Percentiles rank a stretch among this genome's conserved stretches.
phyloP scores from a whole-genome alignment of 1,284 basidiomycete genomes.

The Xanthoconium separans region DNA sequence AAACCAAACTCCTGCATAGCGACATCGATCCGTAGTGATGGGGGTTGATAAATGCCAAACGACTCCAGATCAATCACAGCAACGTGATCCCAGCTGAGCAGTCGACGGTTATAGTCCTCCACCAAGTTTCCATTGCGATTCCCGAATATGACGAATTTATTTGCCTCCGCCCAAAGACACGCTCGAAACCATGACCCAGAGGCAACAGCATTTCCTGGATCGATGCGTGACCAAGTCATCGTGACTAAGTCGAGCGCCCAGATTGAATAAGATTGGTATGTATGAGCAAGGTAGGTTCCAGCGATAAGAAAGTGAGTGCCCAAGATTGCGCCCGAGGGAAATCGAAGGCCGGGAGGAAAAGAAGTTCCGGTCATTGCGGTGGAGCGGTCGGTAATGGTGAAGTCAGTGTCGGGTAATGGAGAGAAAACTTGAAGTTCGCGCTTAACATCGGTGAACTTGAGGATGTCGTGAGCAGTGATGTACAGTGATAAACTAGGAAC shows the following conservation, averaged over 20 bases:
- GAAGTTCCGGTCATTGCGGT: constrained; percentile 69
- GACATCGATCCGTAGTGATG: constrained; percentile 64
- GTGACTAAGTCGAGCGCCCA: constrained; percentile 83
- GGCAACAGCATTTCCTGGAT: constrained; percentile 75
- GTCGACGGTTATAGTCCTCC: constrained; percentile 86
- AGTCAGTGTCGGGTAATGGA: constrained; percentile 70
- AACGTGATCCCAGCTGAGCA: constrained; percentile 89
- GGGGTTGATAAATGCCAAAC: constrained; percentile 91
- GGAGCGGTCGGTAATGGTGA: constrained; percentile 74
- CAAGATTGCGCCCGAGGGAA: constrained; percentile 88
- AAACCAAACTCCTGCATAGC: constrained; percentile 77
- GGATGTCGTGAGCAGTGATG: constrained; percentile 20
- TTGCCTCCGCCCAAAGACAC: constrained; percentile 76
- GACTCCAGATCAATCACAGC: constrained; percentile 90
- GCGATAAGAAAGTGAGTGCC: constrained; percentile 87
- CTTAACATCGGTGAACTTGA: constrained; percentile 89
- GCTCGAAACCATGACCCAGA: constrained; percentile 89
- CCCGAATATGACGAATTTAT: constrained; percentile 86
- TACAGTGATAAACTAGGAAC: constrained; percentile 29
- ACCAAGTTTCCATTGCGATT: constrained; percentile 85
- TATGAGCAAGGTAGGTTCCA: constrained; percentile 87
- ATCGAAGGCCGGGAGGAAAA: constrained; percentile 89
- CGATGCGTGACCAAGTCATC: constrained; percentile 84
- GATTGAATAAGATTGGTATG: constrained; percentile 86
- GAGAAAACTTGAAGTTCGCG: constrained; percentile 88